Conservation (phyloP, 78 protist species). For the Cavenderia fasciculata region DNA sequence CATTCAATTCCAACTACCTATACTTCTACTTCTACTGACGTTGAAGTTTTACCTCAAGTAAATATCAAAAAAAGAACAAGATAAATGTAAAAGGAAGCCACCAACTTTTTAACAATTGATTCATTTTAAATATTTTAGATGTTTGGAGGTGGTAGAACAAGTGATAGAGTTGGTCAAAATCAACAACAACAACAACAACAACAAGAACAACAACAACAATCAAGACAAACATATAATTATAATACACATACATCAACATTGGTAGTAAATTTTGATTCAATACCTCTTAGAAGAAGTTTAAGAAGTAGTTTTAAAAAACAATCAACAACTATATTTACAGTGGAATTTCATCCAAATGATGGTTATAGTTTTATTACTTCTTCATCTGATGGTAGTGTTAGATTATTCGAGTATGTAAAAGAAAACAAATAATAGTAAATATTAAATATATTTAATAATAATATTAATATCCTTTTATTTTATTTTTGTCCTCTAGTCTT, state of each 20-base stretch:
- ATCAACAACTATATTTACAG: conserved; percentile 44
- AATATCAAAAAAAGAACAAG: neutral
- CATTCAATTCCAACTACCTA: neutral
- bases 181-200: too few relatives aligned
- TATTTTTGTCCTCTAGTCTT: neutral
- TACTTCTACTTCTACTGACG: neutral
- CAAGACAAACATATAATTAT: too few relatives aligned
- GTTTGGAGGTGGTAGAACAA: conserved; percentile 62
- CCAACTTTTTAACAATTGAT: too few relatives aligned
- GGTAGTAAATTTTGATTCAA: conserved; percentile 22
- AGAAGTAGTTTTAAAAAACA: neutral
- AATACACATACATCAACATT: neutral
- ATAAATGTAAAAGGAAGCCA: too few relatives aligned
- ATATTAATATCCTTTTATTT: neutral
- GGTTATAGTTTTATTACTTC: conserved; percentile 48
- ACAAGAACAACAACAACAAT: too few relatives aligned
- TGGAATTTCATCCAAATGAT: conserved; percentile 78
- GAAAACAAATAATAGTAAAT: neutral
- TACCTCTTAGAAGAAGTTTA: conserved; percentile 19
- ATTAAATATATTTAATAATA: neutral
- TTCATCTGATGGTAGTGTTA: conserved; percentile 62
- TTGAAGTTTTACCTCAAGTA: conserved; percentile 27
- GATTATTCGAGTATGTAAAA: conserved; percentile 29
- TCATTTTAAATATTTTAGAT: conserved; percentile 8
- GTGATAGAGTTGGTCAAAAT: neutral